These are phyloP conservation scores for Candida chauliodis DNA, from an alignment of 805 yeast species.

Conservation along the genomic window DNA sequence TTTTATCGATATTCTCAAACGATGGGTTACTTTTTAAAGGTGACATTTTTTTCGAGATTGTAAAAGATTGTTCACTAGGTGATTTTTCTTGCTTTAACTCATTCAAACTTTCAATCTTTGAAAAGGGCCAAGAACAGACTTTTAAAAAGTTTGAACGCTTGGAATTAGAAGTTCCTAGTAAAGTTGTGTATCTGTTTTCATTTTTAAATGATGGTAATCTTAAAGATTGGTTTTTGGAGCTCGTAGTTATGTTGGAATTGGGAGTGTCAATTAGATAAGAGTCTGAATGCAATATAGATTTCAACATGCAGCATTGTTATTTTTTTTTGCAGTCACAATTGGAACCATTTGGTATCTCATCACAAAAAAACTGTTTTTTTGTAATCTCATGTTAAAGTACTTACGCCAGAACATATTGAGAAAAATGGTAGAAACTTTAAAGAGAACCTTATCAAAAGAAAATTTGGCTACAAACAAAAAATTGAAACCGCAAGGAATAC, in stretches of 20 bases:
- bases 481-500: background rate
- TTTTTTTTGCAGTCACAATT: constrained; percentile 1
- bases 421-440: constrained; percentile 4
- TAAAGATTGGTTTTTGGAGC: constrained; percentile 9
- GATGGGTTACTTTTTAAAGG: constrained; percentile 5
- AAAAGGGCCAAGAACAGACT: constrained; percentile 11
- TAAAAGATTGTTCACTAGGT: background rate
- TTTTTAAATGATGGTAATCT: constrained; percentile 7
- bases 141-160: constrained; percentile 9
- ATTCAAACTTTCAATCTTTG: constrained; percentile 6
- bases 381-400: constrained; percentile 3
- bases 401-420: constrained; percentile 5
- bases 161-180: constrained; percentile 1
- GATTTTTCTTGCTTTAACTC: background rate
- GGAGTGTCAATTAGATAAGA: constrained; percentile 13
- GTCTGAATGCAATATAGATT: constrained; percentile 31
- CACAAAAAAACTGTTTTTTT: constrained; percentile 3
- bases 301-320: constrained; percentile 44
- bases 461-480: background rate
- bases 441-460: constrained; percentile 1
- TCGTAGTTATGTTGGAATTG: constrained; percentile 9
- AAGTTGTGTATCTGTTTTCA: constrained; percentile 3
- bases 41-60: background rate
- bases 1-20: constrained; percentile 9
- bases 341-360: constrained; percentile 2